Evolutionary conservation across 1,284 basidiomycete genomes (phyloP).

Genomic region (Gomphus bonarii): DNA sequence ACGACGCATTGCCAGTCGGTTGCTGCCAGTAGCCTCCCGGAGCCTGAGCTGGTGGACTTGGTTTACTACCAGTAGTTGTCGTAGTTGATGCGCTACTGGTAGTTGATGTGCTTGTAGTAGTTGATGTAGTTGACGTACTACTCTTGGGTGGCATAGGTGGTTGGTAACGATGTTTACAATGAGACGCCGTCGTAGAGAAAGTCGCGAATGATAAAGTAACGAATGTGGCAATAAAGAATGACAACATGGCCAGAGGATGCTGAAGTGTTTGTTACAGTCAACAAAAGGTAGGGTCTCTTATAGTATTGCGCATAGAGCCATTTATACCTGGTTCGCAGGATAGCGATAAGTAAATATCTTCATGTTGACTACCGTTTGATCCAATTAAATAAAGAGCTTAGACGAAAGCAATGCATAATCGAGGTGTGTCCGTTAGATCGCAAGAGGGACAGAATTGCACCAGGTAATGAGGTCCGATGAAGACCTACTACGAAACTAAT

Average conservation of each 20-base stretch:
- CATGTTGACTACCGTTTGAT: too few species aligned
- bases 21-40: slow-evolving; percentile 45
- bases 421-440: background rate
- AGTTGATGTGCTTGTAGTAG: too few species aligned
- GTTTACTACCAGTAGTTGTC: too few species aligned
- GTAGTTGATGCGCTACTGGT: too few species aligned
- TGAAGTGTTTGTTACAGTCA: background rate
- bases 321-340: background rate
- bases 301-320: background rate
- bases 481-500: background rate
- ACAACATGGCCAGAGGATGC: background rate
- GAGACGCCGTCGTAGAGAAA: background rate
- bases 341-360: background rate
- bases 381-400: background rate
- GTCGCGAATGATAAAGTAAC: background rate
- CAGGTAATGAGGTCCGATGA: background rate
- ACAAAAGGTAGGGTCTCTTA: background rate
- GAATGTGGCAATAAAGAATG: background rate
- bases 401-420: background rate
- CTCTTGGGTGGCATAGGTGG: too few species aligned
- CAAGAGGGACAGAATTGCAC: background rate
- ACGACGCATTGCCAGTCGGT: slow-evolving; percentile 39
- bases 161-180: slow-evolving; percentile 14
- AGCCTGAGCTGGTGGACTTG: too few species aligned
- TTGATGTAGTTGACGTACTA: too few species aligned